Percentiles rank a stretch among this genome's conserved stretches.
Conservation (phyloP, 139 green algal species). For the Astrephomene gubernaculifera region DNA sequence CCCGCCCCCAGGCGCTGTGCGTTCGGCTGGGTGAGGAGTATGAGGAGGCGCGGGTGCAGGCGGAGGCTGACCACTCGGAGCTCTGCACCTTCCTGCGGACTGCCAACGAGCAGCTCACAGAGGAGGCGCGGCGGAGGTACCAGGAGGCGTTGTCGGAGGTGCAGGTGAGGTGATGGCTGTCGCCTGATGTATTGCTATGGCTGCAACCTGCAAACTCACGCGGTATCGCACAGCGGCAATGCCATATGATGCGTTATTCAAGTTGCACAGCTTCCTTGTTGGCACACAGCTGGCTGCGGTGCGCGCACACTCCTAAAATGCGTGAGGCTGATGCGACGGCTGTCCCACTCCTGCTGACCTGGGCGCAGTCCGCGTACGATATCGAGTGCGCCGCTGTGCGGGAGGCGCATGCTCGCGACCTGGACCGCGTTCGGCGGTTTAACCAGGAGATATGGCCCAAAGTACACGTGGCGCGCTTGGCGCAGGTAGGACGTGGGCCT, state of each 20-base stretch:
- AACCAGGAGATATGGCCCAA: constrained; percentile 59
- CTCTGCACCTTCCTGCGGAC: constrained; percentile 46
- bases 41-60: constrained; percentile 34
- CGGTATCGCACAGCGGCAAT: no score
- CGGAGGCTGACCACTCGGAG: constrained; percentile 52
- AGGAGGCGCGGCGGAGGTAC: constrained; percentile 49
- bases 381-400: constrained; percentile 32
- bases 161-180: no score
- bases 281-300: no score
- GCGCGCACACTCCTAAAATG: no score
- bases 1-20: constrained; percentile 38
- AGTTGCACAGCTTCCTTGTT: no score
- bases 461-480: constrained; percentile 53
- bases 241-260: no score
- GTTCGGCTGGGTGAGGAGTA: constrained; percentile 50
- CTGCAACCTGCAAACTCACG: no score
- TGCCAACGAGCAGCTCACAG: constrained; percentile 51
- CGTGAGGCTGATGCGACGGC: no score
- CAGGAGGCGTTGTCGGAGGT: constrained; percentile 37
- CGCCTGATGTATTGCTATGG: no score
- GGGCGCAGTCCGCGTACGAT: constrained; percentile 34
- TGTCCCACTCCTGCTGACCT: no score
- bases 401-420: constrained; percentile 17
- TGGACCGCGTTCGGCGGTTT: constrained; percentile 31
- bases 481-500: constrained; percentile 38